A percentile compares a stretch with the other conserved stretches of the same genome.
phyloP scores from a whole-genome alignment of 1,139 yeast genomes.

The Protomyces lactucae-debilis region DNA sequence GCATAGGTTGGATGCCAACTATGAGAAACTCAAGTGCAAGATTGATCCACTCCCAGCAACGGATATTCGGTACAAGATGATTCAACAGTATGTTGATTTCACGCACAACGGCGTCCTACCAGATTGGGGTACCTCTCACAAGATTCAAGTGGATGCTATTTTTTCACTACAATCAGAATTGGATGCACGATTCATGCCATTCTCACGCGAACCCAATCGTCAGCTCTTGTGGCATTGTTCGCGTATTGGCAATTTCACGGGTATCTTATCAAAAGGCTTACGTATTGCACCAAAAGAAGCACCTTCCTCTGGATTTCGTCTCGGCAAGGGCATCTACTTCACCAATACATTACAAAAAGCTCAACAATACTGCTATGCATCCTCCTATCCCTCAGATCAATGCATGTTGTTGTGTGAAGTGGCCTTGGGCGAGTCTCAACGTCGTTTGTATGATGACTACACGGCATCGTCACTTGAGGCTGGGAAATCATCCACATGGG shows the following conservation, averaged over 20 bases:
- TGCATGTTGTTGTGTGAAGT: constrained; percentile 19
- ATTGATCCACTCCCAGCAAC: neutral
- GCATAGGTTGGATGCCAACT: constrained; percentile 5
- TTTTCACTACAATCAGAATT: neutral
- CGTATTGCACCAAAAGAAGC: constrained; percentile 19
- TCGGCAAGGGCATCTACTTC: constrained; percentile 21
- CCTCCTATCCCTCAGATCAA: constrained; percentile 1
- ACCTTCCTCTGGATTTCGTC: constrained; percentile 12
- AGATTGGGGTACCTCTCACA: neutral
- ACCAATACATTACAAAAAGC: constrained; percentile 10
- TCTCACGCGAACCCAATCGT: neutral
- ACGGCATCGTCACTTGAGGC: neutral
- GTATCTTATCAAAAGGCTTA: constrained; percentile 8
- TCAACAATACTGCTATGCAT: constrained; percentile 8
- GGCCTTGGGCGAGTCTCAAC: constrained; percentile 6
- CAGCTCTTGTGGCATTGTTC: constrained; percentile 21
- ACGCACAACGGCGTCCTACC: constrained; percentile 4
- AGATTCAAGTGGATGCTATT: constrained; percentile 9
- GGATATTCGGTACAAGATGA: neutral
- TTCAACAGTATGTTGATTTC: neutral
- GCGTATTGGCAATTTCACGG: constrained; percentile 10
- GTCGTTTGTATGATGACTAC: constrained; percentile 4
- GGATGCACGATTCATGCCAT: neutral
- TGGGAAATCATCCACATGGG: constrained; percentile 4
- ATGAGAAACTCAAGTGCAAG: neutral